Conservation (phyloP, 148 eudicot species). For the Diospyros lotus region DNA sequence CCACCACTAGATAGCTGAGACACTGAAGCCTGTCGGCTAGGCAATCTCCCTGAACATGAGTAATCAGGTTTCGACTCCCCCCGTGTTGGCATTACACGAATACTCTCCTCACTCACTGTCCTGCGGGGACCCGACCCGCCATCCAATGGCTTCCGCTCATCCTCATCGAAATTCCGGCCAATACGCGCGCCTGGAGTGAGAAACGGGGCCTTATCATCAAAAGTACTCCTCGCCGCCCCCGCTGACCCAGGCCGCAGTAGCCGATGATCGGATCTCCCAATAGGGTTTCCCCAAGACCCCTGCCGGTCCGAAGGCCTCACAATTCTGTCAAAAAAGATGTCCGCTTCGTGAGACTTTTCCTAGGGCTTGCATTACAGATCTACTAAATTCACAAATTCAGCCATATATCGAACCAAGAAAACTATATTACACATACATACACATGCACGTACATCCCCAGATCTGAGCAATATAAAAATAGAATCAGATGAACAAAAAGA, state of each 20-base stretch:
- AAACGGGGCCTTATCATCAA: conserved; percentile 67
- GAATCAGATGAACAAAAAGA: not conserved
- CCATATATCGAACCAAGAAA: conserved; percentile 7
- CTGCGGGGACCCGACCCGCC: conserved; percentile 62
- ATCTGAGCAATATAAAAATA: conserved; percentile 17
- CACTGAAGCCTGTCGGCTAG: conserved; percentile 27
- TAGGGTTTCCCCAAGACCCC: conserved; percentile 57
- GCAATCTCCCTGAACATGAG: conserved; percentile 23
- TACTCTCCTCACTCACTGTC: conserved; percentile 60
- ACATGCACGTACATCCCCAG: conserved; percentile 1
- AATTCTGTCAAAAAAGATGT: conserved; percentile 31
- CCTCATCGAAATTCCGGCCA: conserved; percentile 92
- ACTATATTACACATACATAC: not conserved
- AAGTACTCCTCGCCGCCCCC: conserved; percentile 49
- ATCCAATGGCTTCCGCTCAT: conserved; percentile 86
- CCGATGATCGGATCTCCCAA: conserved; percentile 63
- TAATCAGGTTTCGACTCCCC: conserved; percentile 39
- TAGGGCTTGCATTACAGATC: too few relatives aligned
- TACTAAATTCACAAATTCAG: conserved; percentile 5
- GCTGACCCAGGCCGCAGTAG: conserved; percentile 68
- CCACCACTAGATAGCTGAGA: conserved; percentile 24
- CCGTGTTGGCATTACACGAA: conserved; percentile 29
- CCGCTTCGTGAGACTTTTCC: too few relatives aligned
- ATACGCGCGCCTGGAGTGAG: conserved; percentile 40
- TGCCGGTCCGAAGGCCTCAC: conserved; percentile 64